Percentiles rank a stretch among this genome's conserved stretches.
These are phyloP conservation scores for Candida schatavii DNA, from an alignment of 805 yeast species.

Conservation along the genomic window DNA sequence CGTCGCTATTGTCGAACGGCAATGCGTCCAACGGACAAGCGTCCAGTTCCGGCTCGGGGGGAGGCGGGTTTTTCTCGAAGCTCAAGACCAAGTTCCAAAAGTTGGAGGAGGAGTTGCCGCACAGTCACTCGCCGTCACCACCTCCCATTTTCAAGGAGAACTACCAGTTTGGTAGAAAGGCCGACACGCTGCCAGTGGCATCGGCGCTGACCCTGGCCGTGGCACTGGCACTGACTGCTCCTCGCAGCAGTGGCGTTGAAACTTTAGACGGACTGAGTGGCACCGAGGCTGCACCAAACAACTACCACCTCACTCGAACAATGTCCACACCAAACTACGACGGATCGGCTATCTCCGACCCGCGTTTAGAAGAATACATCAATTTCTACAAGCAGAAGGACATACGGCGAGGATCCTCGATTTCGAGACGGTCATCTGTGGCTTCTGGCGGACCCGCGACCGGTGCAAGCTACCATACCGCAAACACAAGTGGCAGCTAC, in stretches of 20 bases:
- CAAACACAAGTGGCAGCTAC: not conserved
- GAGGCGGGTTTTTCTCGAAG: constrained; percentile 32
- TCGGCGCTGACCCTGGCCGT: not conserved
- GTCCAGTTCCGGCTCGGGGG: constrained; percentile 13
- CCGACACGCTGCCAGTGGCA: not conserved
- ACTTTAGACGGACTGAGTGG: too few relatives aligned
- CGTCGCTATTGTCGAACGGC: constrained; percentile 8
- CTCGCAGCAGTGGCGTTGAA: too few relatives aligned
- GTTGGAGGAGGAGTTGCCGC: constrained; percentile 11
- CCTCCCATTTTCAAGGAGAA: constrained; percentile 16
- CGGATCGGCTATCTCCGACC: constrained; percentile 17
- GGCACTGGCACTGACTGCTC: too few relatives aligned
- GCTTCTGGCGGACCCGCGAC: not conserved
- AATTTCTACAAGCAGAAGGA: constrained; percentile 29
- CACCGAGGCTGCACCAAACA: not conserved
- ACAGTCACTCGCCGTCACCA: constrained; percentile 5
- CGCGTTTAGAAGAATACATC: constrained; percentile 35
- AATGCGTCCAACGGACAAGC: constrained; percentile 14
- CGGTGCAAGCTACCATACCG: not conserved
- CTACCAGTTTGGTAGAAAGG: constrained; percentile 10
- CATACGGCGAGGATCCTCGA: constrained; percentile 5
- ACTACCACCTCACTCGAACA: constrained; percentile 9
- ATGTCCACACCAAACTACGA: constrained; percentile 11
- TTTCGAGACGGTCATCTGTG: not conserved
- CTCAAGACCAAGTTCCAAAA: constrained; percentile 32